Conservation (phyloP, 371 early-diverging fungal genomes). For the Mortierella sp. region DNA sequence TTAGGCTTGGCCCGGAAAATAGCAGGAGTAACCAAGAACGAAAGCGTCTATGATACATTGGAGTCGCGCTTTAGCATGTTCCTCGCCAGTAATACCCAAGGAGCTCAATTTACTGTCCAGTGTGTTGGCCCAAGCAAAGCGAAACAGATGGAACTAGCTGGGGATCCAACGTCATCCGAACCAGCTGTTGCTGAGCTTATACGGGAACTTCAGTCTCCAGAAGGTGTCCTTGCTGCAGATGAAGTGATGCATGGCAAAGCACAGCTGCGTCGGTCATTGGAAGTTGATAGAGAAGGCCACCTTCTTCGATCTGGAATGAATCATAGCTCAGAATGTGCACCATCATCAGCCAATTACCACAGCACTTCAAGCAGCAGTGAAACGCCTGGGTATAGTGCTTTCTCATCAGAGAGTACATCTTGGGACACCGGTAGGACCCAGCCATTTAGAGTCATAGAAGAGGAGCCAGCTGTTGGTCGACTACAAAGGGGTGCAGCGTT, state of each 20-base stretch:
- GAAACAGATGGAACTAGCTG: constrained; percentile 45
- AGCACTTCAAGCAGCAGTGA: no score
- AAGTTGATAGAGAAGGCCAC: constrained; percentile 4
- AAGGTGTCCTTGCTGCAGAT: constrained; percentile 10
- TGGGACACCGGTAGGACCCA: no score
- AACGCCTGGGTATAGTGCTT: no score
- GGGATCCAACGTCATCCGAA: constrained; percentile 30
- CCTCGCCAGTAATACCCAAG: constrained; percentile 51
- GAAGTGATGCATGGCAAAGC: constrained; percentile 23
- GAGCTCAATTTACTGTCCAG: constrained; percentile 38
- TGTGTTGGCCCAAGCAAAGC: constrained; percentile 39
- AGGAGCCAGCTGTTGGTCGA: no score
- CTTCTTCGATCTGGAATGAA: no score
- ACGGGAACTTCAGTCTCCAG: constrained; percentile 21
- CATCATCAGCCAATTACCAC: no score
- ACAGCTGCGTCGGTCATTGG: constrained; percentile 18
- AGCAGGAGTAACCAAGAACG: constrained; percentile 53
- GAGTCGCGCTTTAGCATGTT: constrained; percentile 59
- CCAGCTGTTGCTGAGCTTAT: constrained; percentile 28
- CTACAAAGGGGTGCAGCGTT: no score
- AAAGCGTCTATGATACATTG: constrained; percentile 46
- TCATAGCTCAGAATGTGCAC: no score
- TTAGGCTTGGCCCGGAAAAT: constrained; percentile 54
- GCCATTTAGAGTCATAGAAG: no score
- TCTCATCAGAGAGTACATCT: no score